Percentiles rank a stretch among this genome's conserved stretches.
Evolutionary conservation across 2,329 filamentous ascomycete species (phyloP).

Genomic region (Didymella keratinophila): DNA sequence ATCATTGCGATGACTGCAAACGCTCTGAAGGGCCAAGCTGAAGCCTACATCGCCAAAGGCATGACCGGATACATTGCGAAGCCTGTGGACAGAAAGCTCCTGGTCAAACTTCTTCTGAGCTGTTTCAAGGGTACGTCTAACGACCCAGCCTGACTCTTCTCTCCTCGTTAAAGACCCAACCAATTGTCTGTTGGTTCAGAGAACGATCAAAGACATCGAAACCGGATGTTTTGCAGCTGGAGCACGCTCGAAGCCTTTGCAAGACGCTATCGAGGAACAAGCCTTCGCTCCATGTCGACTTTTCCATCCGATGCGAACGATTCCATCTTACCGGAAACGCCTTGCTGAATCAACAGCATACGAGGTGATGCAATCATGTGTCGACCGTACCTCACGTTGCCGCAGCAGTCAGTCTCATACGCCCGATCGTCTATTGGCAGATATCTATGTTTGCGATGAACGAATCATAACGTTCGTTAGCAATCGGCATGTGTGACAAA

Average conservation of each 20-base stretch:
- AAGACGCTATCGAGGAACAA: background rate
- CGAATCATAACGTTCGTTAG: background rate
- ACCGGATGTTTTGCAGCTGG: background rate
- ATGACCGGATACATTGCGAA: slow-evolving; percentile 66
- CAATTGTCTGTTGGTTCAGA: too few species aligned
- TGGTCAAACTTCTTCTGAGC: slow-evolving; percentile 54
- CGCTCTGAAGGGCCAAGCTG: slow-evolving; percentile 63
- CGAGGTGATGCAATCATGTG: background rate
- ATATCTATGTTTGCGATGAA: background rate
- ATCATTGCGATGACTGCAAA: slow-evolving; percentile 66
- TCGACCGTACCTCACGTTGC: background rate
- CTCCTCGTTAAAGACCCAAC: background rate
- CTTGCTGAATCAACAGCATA: background rate
- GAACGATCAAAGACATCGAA: background rate
- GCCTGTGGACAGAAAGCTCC: slow-evolving; percentile 59
- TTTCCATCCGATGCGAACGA: too few species aligned
- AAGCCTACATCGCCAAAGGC: slow-evolving; percentile 61
- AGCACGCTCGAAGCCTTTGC: background rate
- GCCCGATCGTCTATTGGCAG: background rate
- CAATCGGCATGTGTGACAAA: slow-evolving; percentile 2
- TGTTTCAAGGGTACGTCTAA: slow-evolving; percentile 27
- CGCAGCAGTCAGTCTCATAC: background rate
- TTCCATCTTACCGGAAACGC: background rate
- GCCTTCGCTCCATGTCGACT: too few species aligned
- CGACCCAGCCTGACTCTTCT: background rate